These are phyloP conservation scores for Hygrocybe coccinea DNA, from an alignment of 768 basidiomycete genomes.

Conservation along the genomic window DNA sequence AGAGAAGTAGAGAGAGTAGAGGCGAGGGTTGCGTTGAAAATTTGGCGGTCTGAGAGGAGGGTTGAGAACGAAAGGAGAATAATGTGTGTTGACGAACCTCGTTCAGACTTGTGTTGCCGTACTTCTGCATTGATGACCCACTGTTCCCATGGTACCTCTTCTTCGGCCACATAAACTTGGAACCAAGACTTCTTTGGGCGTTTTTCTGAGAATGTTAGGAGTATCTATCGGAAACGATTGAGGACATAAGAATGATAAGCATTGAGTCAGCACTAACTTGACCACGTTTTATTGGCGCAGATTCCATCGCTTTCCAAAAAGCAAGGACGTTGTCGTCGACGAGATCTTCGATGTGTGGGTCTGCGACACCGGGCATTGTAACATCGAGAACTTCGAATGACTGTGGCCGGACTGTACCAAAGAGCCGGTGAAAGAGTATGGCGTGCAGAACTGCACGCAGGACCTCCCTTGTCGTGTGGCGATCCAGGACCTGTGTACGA, in stretches of 20 bases:
- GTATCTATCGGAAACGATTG: constrained; percentile 46
- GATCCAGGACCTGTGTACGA: constrained; percentile 56
- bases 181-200: constrained; percentile 78
- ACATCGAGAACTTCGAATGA: constrained; percentile 79
- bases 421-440: constrained; percentile 77
- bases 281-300: constrained; percentile 55
- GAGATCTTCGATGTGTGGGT: constrained; percentile 64
- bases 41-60: constrained; percentile 35
- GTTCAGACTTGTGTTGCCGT: constrained; percentile 61
- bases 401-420: constrained; percentile 72
- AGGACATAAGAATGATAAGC: background rate
- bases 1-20: constrained; percentile 61
- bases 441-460: constrained; percentile 74
- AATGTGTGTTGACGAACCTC: constrained; percentile 37
- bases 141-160: constrained; percentile 84
- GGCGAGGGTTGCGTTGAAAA: constrained; percentile 56
- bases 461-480: constrained; percentile 67
- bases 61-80: background rate
- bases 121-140: constrained; percentile 82
- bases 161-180: constrained; percentile 62
- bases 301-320: constrained; percentile 77
- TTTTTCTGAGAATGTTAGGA: constrained; percentile 73
- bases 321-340: constrained; percentile 71
- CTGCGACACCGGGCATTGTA: constrained; percentile 80
- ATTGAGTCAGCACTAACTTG: constrained; percentile 43